A percentile compares a stretch with the other conserved stretches of the same genome.
Conservation (phyloP, 176 grass and related monocot genomes). For the Secale cereale region DNA sequence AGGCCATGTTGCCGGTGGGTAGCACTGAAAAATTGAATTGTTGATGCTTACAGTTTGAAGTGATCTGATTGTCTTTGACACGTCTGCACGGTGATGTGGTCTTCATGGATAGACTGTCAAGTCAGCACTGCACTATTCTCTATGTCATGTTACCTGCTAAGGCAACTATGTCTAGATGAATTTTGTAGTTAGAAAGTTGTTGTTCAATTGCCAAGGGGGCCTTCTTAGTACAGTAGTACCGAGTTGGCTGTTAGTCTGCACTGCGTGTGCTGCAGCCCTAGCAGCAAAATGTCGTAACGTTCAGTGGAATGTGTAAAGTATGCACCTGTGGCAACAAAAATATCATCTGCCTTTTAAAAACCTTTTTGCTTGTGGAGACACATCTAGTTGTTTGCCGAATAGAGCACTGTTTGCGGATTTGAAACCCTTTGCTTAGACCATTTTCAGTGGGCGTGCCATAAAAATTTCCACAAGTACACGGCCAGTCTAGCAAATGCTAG, state of each 20-base stretch:
- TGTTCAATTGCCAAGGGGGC: neutral
- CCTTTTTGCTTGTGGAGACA: neutral
- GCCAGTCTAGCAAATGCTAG: neutral
- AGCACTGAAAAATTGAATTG: neutral
- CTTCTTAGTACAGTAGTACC: neutral
- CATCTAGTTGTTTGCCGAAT: neutral
- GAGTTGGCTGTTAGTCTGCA: too few relatives aligned
- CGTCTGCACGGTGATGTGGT: neutral
- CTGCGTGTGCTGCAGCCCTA: neutral
- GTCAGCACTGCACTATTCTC: neutral
- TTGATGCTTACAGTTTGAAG: neutral
- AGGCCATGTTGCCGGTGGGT: neutral
- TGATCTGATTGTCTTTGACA: neutral
- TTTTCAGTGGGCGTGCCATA: neutral
- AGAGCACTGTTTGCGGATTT: neutral
- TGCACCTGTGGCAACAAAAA: neutral
- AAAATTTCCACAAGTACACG: neutral
- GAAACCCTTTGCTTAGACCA: neutral
- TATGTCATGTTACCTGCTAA: neutral
- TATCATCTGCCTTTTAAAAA: neutral
- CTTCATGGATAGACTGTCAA: neutral
- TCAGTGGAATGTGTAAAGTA: neutral
- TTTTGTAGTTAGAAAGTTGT: too few relatives aligned
- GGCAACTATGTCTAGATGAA: neutral
- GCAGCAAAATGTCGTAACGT: neutral